Conservation (phyloP, 1,284 basidiomycete species). For the Coniophora puteana region DNA sequence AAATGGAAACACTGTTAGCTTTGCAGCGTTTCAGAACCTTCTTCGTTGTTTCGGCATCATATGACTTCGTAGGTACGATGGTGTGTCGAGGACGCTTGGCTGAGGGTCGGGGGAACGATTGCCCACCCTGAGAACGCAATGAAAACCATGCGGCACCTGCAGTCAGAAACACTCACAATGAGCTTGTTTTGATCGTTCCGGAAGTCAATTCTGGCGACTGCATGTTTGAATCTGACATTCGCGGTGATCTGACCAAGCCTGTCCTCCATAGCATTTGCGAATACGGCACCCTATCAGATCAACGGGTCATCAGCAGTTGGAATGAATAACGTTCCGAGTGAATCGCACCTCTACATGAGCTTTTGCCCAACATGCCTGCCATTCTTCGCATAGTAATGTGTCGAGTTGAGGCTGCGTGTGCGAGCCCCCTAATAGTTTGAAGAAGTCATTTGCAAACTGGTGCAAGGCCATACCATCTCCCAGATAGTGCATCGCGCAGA, state of each 20-base stretch:
- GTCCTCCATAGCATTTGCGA: constrained; percentile 55
- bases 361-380: constrained; percentile 36
- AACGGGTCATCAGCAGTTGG: not conserved
- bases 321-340: not conserved
- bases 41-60: constrained; percentile 51
- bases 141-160: not conserved
- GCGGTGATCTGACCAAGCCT: constrained; percentile 38
- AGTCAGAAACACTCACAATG: constrained; percentile 36
- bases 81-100: constrained; percentile 52
- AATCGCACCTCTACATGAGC: constrained; percentile 19
- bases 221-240: constrained; percentile 36
- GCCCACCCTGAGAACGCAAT: constrained; percentile 49
- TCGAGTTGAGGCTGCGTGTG: constrained; percentile 40
- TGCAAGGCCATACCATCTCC: constrained; percentile 82
- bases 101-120: constrained; percentile 53
- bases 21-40: constrained; percentile 65
- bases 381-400: constrained; percentile 42
- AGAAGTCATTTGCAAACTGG: constrained; percentile 70
- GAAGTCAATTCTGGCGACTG: constrained; percentile 55
- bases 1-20: constrained; percentile 66
- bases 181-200: constrained; percentile 44
- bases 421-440: constrained; percentile 48
- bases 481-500: constrained; percentile 71
- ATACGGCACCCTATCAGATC: constrained; percentile 26
- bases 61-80: constrained; percentile 60